A percentile compares a stretch with the other conserved stretches of the same genome.
These are phyloP conservation scores for Sarocladium oryzae DNA, from an alignment of 2,329 filamentous ascomycete species.

Conservation along the genomic window DNA sequence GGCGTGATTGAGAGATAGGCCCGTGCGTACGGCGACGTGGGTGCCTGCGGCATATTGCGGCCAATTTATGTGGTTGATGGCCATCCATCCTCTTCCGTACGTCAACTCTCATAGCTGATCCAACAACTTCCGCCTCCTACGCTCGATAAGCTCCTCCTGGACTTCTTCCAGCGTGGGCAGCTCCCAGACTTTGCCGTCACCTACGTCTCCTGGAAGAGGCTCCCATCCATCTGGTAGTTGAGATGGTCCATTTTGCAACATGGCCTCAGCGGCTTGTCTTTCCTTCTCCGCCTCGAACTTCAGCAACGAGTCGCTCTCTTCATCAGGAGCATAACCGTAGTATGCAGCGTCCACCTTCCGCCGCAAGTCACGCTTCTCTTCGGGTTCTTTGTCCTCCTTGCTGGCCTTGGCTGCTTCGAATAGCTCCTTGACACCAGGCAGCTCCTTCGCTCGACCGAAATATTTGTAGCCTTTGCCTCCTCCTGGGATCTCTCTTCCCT, in stretches of 20 bases:
- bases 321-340: slow-evolving; percentile 89
- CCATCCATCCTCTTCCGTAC: too few species aligned
- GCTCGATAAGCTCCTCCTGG: slow-evolving; percentile 86
- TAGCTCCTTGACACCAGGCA: slow-evolving; percentile 94
- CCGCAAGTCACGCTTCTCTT: slow-evolving; percentile 62
- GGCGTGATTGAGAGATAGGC: too few species aligned
- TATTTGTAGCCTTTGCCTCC: slow-evolving; percentile 90
- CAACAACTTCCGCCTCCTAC: slow-evolving; percentile 73
- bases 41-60: too few species aligned
- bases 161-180: slow-evolving; percentile 85
- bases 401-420: slow-evolving; percentile 70
- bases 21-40: too few species aligned
- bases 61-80: too few species aligned
- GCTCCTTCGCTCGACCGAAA: slow-evolving; percentile 81
- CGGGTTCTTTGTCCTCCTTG: slow-evolving; percentile 50
- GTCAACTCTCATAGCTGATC: slow-evolving; percentile 66
- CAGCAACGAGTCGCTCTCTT: slow-evolving; percentile 78
- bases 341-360: slow-evolving; percentile 86
- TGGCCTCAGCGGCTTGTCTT: slow-evolving; percentile 65
- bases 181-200: slow-evolving; percentile 76
- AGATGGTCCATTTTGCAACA: slow-evolving; percentile 52
- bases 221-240: slow-evolving; percentile 68
- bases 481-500: slow-evolving; percentile 62
- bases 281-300: slow-evolving; percentile 80
- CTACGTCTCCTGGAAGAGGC: slow-evolving; percentile 76